Conservation (phyloP, 129 eudicot genomes). For the Escallonia rubra region DNA sequence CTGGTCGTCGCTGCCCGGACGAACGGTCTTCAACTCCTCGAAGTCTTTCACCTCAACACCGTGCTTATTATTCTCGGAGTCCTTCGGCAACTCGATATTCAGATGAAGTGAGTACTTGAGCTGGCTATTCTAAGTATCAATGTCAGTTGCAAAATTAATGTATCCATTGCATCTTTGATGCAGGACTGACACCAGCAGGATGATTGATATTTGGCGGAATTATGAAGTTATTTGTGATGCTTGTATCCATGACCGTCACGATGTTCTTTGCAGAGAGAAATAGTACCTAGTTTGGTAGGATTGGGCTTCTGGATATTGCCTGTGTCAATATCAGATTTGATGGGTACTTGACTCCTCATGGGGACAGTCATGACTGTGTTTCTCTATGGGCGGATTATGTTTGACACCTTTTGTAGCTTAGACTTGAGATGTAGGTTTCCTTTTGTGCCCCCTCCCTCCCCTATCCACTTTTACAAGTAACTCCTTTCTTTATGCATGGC, state of each 20-base stretch:
- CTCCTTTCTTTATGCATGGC: not conserved
- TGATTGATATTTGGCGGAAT: not conserved
- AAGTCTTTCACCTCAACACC: conserved; percentile 28
- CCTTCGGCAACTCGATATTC: conserved; percentile 21
- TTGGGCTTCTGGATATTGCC: conserved; percentile 9
- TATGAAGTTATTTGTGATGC: conserved; percentile 1
- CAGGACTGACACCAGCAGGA: conserved; percentile 26
- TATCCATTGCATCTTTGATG: conserved; percentile 2
- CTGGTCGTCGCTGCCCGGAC: conserved; percentile 17
- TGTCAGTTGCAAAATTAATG: not conserved
- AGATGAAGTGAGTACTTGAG: conserved; percentile 28
- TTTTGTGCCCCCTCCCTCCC: not conserved
- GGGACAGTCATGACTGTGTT: not conserved
- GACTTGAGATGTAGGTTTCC: conserved; percentile 8
- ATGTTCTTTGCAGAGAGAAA: conserved; percentile 1
- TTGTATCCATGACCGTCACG: not conserved
- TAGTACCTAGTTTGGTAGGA: conserved; percentile 35
- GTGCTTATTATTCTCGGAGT: conserved; percentile 31
- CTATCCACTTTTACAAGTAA: not conserved
- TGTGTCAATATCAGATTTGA: conserved; percentile 7
- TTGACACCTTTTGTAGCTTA: conserved; percentile 12
- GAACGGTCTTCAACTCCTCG: conserved; percentile 32
- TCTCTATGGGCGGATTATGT: not conserved
- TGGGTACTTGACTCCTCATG: not conserved
- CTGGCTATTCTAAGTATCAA: not conserved